Base-by-base conservation (phyloP, 2,329 filamentous ascomycete genomes). In the Phyllosticta citribraziliensis region DNA sequence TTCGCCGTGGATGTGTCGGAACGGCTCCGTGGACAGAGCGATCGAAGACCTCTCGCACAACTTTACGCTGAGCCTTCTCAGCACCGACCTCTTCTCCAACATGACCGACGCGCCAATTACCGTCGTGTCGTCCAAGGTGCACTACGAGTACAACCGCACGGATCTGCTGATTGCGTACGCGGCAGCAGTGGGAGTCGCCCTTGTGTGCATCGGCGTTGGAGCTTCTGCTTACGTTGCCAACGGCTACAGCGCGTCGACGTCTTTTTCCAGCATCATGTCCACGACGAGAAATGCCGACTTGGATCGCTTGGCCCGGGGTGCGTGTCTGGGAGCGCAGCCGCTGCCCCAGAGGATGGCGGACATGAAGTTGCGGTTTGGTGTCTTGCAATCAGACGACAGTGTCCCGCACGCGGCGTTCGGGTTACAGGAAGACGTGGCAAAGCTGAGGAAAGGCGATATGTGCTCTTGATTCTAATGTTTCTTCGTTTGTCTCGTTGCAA, bases 21-120 rank as follows among this genome's bases (percentile, higher is more conserved):
- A 30, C 9, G 56, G 22, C 17, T 52, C 56, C n/a, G 24, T 58
- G 14, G 17, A 25, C 4, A 27, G 19, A 8, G 27, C 25, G 17
- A 20, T 58, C 47, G 56, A 58, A 17, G 56, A 58, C 25, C 56
- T 58, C 0, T 52, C 56, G 2, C 25, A 58, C 25, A 58, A 58
- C 56, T 25, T 52, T n/a, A 58, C 56, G 8, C 56, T 58, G 11
- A 35, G 24, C 50, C 56, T 58, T 8, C n/a, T 52, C 22, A 20
- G 17, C 5, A 30, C 47, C n/a, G 27, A 25, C 17, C 11, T 35
- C 2, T 58, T 58, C 17, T 20, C 56, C 25, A 22, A 30, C n/a
- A 20, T 10, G 25, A 52, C 40, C 4, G 17, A 27, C 24, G 25
- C 8, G 1, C 22, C 19, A 0, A 24, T 58, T 8, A 20, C n/a